Base-by-base conservation (phyloP, 2,329 filamentous ascomycete species). In the Claviceps africana region DNA sequence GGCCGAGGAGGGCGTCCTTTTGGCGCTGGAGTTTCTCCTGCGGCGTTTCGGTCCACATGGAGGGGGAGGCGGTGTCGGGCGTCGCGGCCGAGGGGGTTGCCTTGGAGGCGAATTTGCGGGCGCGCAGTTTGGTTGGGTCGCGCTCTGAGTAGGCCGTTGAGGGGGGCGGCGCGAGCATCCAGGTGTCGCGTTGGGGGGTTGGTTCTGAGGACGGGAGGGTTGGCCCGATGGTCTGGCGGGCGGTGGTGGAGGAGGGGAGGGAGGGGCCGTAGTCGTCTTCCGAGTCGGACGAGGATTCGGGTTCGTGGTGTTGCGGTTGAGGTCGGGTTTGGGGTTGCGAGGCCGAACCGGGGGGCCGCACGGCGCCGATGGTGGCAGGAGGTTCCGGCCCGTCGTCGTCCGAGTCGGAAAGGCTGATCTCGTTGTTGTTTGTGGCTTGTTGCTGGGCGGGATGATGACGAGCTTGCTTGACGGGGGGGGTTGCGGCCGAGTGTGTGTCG, bases 21-120 rank as follows among this genome's bases (percentile, higher is more conserved):
- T 96, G 69, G 40, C 88, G 77, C 66, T 85, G 83, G 53, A 86
- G 80, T 66, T 94, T 95, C 68, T 96, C 79, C 64, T 91, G 86
- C 0, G 88, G 86, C 9, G 88, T 95, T 67, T 97, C 91, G 0
- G 88, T 90, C 91, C 91, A 97, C 44, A 91, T 81, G 22, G 80
- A 81, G 62, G 79, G 77, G 46, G 88, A 75, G 4, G 64, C 67
- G 10, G 61, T 56, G 10, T 58, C 59, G 10, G 60, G 55, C 0
- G 59, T 51, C 1, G 64, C 60, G 4, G 28, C 45, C 10, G 45
- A 21, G 45, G 64, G 63, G 2, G 25, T 21, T 15, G 70, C 70
- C 4, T 78, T 77, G 39, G 85, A 85, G 50, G 88, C 82, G 72
- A 96, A 97, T 58, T 87, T 89, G 55, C 88, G 83, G 56, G 81